phyloP scores from a whole-genome alignment of 805 yeast genomes.

The Candida maesae region DNA sequence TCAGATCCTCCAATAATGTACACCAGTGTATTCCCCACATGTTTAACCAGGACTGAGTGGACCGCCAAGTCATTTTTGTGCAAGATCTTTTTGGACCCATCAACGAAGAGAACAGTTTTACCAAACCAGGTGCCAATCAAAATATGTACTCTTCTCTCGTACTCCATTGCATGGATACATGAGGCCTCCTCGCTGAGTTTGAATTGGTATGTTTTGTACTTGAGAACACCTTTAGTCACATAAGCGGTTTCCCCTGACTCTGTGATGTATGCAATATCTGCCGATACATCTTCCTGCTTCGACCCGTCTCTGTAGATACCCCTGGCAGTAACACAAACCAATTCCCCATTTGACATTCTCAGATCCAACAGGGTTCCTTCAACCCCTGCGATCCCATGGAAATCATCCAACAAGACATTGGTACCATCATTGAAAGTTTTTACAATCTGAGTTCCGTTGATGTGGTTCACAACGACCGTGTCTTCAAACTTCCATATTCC shows the following conservation, averaged over 20 bases:
- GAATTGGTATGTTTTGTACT: constrained; percentile 1
- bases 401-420: constrained; percentile 4
- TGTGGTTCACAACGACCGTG: constrained; percentile 4
- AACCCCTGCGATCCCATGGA: constrained; percentile 7
- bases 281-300: background rate
- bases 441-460: constrained; percentile 10
- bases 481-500: constrained; percentile 20
- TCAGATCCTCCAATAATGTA: constrained; percentile 25
- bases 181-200: constrained; percentile 18
- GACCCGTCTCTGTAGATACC: constrained; percentile 21
- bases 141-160: constrained; percentile 2
- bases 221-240: background rate
- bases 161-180: constrained; percentile 7
- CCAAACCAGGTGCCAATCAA: constrained; percentile 27
- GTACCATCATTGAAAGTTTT: background rate
- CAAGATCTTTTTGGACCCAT: constrained; percentile 7
- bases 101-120: constrained; percentile 4
- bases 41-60: constrained; percentile 20
- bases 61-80: constrained; percentile 11
- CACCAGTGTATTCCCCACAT: background rate
- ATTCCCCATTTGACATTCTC: background rate
- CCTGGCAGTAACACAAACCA: constrained; percentile 13
- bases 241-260: background rate
- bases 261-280: constrained; percentile 9
- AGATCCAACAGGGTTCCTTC: constrained; percentile 20